phyloP scores from a whole-genome alignment of 371 early-diverging fungal genomes.

The Mucor mucedo region DNA sequence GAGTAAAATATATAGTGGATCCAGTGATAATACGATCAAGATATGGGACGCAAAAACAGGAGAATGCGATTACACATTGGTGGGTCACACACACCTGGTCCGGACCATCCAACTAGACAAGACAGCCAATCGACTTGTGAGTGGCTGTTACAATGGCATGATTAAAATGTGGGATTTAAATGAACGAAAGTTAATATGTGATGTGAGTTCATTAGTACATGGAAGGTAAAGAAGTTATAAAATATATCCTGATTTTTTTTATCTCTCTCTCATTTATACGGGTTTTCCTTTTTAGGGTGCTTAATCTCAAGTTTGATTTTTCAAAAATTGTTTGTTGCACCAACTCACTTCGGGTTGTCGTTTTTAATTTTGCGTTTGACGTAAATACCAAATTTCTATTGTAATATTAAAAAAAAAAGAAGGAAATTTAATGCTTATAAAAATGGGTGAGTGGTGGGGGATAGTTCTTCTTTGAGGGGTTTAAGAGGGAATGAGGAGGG shows the following conservation, averaged over 20 bases:
- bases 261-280: background rate
- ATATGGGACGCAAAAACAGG: constrained; percentile 86
- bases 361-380: constrained; percentile 79
- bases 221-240: constrained; percentile 54
- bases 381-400: constrained; percentile 66
- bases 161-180: constrained; percentile 85
- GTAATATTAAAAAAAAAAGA: constrained; percentile 10
- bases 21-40: constrained; percentile 93
- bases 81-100: constrained; percentile 80
- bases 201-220: constrained; percentile 63
- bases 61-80: constrained; percentile 43
- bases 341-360: constrained; percentile 73
- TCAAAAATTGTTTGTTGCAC: constrained; percentile 84
- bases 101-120: constrained; percentile 67
- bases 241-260: background rate
- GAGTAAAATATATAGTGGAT: constrained; percentile 90
- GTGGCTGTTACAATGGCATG: constrained; percentile 84
- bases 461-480: too few species aligned
- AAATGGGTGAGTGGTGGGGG: too few species aligned
- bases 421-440: too few species aligned
- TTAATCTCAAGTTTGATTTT: constrained; percentile 84
- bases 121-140: constrained; percentile 64
- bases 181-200: constrained; percentile 52
- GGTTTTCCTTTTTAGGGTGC: constrained; percentile 64
- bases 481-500: background rate